Evolutionary conservation across 768 basidiomycete genomes (phyloP).

Genomic region (Xerocomellus intermedius): DNA sequence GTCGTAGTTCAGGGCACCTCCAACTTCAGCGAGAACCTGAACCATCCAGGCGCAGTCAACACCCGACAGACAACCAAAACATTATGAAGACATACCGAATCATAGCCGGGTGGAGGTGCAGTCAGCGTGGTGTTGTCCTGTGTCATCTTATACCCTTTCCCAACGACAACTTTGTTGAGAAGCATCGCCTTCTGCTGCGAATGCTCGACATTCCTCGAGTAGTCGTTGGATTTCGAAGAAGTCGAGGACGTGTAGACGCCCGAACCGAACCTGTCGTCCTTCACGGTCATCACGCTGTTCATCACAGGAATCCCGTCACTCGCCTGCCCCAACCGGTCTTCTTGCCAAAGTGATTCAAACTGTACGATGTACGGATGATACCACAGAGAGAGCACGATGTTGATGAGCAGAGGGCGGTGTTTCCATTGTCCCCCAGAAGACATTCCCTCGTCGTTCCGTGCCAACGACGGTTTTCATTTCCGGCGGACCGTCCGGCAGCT

Average conservation of each 20-base stretch:
- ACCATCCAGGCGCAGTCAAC: not conserved
- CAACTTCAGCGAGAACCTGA: conserved; percentile 64
- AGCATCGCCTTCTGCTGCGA: conserved; percentile 62
- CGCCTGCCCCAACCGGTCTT: conserved; percentile 74
- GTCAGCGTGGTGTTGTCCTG: conserved; percentile 56
- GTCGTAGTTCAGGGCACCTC: conserved; percentile 67
- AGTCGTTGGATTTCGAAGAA: conserved; percentile 79
- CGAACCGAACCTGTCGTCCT: conserved; percentile 54
- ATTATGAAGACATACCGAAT: conserved; percentile 49
- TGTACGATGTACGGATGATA: conserved; percentile 64
- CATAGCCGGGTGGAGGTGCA: conserved; percentile 59
- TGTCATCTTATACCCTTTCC: conserved; percentile 64
- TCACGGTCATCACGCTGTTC: conserved; percentile 2
- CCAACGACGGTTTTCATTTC: conserved; percentile 75
- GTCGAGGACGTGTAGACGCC: conserved; percentile 77
- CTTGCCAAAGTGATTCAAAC: conserved; percentile 60
- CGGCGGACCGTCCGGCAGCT: conserved; percentile 50
- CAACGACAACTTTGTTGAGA: conserved; percentile 73
- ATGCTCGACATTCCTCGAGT: conserved; percentile 56
- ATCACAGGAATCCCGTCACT: conserved; percentile 6
- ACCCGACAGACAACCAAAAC: not conserved
- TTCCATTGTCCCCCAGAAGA: conserved; percentile 61
- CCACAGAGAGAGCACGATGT: conserved; percentile 59
- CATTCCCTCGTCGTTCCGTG: conserved; percentile 72
- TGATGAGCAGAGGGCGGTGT: conserved; percentile 49